phyloP scores from a whole-genome alignment of 805 yeast genomes.

The Dipodascopsis tothii region DNA sequence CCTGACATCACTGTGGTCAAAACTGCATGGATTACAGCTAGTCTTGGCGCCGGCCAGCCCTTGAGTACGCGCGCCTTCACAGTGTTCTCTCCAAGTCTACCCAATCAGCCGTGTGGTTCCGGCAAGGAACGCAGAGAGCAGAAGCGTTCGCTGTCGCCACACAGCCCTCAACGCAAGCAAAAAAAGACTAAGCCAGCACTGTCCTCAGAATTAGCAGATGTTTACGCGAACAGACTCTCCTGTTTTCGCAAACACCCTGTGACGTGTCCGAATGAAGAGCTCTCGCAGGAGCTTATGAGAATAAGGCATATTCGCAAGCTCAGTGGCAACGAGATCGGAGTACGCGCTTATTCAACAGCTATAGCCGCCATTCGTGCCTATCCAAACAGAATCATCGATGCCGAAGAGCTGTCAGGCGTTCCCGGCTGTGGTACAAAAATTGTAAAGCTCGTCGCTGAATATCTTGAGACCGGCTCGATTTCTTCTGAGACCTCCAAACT shows the following conservation, averaged over 20 bases:
- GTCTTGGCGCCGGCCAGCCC: background rate
- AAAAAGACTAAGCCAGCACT: too few relatives aligned
- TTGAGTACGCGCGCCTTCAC: too few relatives aligned
- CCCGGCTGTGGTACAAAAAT: slow-evolving; percentile 22
- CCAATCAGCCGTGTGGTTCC: too few relatives aligned
- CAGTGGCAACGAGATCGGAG: slow-evolving; percentile 11
- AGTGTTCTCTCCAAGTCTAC: too few relatives aligned
- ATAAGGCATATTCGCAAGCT: slow-evolving; percentile 18
- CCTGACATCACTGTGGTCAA: slow-evolving; percentile 4
- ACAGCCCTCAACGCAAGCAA: too few relatives aligned
- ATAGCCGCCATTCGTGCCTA: slow-evolving; percentile 18
- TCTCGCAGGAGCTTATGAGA: slow-evolving; percentile 1
- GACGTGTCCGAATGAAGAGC: slow-evolving; percentile 10
- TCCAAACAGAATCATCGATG: slow-evolving; percentile 11
- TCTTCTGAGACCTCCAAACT: slow-evolving; percentile 8
- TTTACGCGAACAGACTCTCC: slow-evolving; percentile 6
- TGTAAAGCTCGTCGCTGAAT: slow-evolving; percentile 14
- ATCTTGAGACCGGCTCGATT: slow-evolving; percentile 14
- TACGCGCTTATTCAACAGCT: slow-evolving; percentile 21
- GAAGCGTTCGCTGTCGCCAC: too few relatives aligned
- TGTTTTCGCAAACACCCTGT: slow-evolving; percentile 19
- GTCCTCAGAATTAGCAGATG: too few relatives aligned
- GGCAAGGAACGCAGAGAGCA: too few relatives aligned
- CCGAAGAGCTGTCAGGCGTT: slow-evolving; percentile 7
- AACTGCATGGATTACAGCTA: slow-evolving; percentile 6